Evolutionary conservation across 2,329 filamentous ascomycete genomes (phyloP).

Genomic region (Arthrobotrys megalospora): DNA sequence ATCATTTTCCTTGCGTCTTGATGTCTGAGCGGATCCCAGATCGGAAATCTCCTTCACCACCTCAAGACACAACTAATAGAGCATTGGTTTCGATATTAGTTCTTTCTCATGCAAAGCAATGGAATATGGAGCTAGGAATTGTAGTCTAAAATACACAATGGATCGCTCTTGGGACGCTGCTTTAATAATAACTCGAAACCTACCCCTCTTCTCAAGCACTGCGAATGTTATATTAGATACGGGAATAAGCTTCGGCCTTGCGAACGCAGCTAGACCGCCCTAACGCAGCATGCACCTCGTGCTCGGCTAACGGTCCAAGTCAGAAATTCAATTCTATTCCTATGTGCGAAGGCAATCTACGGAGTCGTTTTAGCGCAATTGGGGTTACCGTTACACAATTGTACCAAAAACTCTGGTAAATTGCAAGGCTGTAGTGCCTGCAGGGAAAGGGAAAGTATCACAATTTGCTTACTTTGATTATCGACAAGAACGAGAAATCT

Average conservation of each 20-base stretch:
- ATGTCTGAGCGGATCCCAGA: constrained; percentile 15
- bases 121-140: neutral
- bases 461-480: constrained; percentile 9
- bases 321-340: constrained; percentile 10
- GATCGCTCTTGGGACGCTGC: neutral
- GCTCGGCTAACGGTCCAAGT: constrained; percentile 22
- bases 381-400: constrained; percentile 7
- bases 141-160: neutral
- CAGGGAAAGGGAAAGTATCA: constrained; percentile 31
- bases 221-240: neutral
- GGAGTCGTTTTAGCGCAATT: constrained; percentile 2
- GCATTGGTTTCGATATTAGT: too few species aligned
- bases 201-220: neutral
- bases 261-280: constrained; percentile 1
- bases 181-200: neutral
- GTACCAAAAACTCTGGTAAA: constrained; percentile 14
- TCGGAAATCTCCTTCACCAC: constrained; percentile 7
- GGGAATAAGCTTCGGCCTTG: neutral
- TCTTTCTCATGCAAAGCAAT: too few species aligned
- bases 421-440: constrained; percentile 20
- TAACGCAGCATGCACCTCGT: neutral
- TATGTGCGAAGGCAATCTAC: constrained; percentile 10
- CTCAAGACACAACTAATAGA: neutral
- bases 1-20: constrained; percentile 2
- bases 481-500: constrained; percentile 8